These are phyloP conservation scores for Fusarium annulatum DNA, from an alignment of 2,329 filamentous ascomycete species.

Conservation along the genomic window DNA sequence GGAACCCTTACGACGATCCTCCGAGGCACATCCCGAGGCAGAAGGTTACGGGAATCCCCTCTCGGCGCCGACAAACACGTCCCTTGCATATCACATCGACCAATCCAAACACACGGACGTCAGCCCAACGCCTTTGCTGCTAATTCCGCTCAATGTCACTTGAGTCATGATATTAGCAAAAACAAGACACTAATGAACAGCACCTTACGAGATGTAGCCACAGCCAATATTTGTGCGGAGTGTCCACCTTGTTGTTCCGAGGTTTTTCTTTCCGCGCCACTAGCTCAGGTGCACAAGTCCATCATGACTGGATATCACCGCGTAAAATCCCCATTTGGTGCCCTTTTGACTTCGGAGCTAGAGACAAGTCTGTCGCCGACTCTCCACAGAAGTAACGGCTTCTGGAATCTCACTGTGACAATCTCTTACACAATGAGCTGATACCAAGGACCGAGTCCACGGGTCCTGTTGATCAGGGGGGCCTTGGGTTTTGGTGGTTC, in stretches of 20 bases:
- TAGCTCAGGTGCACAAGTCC: neutral
- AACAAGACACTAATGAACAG: neutral
- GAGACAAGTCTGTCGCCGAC: neutral
- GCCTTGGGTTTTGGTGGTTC: neutral
- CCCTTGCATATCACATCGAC: neutral
- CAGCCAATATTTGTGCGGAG: neutral
- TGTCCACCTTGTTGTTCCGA: neutral
- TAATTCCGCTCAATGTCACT: neutral
- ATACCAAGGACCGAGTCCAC: neutral
- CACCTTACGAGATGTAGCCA: neutral
- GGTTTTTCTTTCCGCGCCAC: neutral
- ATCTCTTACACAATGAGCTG: conserved; percentile 4
- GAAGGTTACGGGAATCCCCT: neutral
- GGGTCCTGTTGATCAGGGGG: neutral
- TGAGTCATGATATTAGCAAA: neutral
- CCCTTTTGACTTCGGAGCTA: conserved; percentile 2
- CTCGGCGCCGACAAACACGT: neutral
- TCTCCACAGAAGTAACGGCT: neutral
- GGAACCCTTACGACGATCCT: neutral
- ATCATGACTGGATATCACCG: neutral
- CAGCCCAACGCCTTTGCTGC: neutral
- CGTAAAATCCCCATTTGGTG: conserved; percentile 4
- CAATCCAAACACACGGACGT: neutral
- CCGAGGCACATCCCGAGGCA: neutral
- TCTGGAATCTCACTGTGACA: neutral